These are phyloP conservation scores for Lactifluus volemus DNA, from an alignment of 768 basidiomycete species.

Conservation along the genomic window DNA sequence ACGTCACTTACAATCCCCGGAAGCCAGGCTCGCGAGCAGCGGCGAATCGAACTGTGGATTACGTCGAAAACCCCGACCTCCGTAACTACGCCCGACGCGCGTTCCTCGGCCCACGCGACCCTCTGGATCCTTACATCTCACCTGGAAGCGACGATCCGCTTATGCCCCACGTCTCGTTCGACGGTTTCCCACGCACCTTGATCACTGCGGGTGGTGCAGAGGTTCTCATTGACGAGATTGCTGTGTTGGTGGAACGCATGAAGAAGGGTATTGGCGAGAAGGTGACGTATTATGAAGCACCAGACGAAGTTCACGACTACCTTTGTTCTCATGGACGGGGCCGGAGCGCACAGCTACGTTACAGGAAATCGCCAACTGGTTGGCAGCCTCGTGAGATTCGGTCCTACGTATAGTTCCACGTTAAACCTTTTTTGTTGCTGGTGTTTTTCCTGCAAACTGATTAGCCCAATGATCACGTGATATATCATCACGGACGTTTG, in stretches of 20 bases:
- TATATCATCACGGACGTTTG: no score
- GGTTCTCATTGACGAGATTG: background rate
- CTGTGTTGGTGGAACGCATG: background rate
- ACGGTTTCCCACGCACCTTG: slow-evolving; percentile 3
- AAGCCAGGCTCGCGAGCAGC: background rate
- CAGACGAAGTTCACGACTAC: slow-evolving; percentile 38
- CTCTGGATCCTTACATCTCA: slow-evolving; percentile 6
- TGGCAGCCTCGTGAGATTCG: background rate
- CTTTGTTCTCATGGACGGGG: slow-evolving; percentile 42
- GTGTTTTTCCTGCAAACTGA: background rate
- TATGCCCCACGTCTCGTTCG: background rate
- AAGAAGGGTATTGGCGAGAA: background rate
- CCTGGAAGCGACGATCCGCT: slow-evolving; percentile 1
- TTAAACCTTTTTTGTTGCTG: background rate
- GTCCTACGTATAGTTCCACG: background rate
- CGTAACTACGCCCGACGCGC: background rate
- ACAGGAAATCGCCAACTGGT: slow-evolving; percentile 44
- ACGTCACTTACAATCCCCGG: background rate
- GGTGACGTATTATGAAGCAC: slow-evolving; percentile 7
- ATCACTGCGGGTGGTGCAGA: slow-evolving; percentile 8
- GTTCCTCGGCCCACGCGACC: slow-evolving; percentile 5
- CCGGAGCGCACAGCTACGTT: slow-evolving; percentile 42
- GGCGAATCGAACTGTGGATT: background rate
- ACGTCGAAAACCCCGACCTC: background rate
- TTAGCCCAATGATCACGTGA: no score